These are phyloP conservation scores for Lindgomyces ingoldianus DNA, from an alignment of 495 filamentous ascomycete species.

Conservation along the genomic window DNA sequence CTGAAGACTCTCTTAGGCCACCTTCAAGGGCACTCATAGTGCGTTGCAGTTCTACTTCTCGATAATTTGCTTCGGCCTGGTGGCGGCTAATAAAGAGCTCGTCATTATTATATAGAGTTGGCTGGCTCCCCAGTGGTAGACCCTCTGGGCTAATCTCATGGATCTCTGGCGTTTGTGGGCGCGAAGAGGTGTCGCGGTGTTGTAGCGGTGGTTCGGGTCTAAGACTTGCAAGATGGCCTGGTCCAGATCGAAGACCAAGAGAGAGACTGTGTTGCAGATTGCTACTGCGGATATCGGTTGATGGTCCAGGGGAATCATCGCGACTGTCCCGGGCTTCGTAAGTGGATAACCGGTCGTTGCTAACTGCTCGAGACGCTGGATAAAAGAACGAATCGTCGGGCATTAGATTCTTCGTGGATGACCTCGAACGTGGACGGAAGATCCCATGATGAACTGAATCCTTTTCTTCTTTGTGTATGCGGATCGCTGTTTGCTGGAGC, in stretches of 20 bases:
- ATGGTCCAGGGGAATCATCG: neutral
- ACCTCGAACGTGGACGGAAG: neutral
- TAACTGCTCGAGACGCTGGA: neutral
- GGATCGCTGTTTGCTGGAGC: constrained; percentile 45
- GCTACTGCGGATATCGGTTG: neutral
- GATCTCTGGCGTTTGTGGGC: neutral
- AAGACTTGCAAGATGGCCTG: neutral
- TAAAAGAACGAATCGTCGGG: neutral
- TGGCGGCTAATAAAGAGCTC: neutral
- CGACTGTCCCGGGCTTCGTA: neutral
- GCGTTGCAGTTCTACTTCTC: neutral
- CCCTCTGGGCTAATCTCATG: neutral
- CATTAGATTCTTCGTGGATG: neutral
- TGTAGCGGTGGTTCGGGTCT: neutral
- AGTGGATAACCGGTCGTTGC: neutral
- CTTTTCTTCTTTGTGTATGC: constrained; percentile 11
- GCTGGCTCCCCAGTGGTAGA: neutral
- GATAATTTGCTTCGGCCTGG: neutral
- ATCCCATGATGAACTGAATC: neutral
- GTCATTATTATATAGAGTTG: neutral
- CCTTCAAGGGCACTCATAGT: constrained; percentile 1
- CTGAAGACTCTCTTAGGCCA: no score
- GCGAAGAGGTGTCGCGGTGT: neutral
- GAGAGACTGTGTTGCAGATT: neutral
- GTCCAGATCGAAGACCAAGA: neutral